phyloP scores from a whole-genome alignment of 371 early-diverging fungal species.

The Mucor circinelloides region DNA sequence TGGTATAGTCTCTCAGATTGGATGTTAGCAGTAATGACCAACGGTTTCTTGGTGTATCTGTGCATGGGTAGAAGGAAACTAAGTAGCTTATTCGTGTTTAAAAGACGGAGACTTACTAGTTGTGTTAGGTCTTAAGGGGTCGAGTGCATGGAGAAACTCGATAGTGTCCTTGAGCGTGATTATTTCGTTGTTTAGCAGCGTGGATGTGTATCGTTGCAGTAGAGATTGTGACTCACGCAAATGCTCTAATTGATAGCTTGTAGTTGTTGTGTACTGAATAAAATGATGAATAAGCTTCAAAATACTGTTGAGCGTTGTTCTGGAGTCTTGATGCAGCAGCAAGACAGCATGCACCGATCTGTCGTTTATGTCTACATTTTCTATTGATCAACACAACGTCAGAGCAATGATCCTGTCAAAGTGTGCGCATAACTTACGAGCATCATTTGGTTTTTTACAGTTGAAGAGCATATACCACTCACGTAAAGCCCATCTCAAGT shows the following conservation, averaged over 20 bases:
- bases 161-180: conserved; percentile 32
- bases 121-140: conserved; percentile 8
- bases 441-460: conserved; percentile 25
- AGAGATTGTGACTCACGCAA: conserved; percentile 31
- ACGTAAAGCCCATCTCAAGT: conserved; percentile 36
- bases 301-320: conserved; percentile 24
- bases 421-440: conserved; percentile 23
- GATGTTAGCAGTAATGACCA: conserved; percentile 28
- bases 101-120: conserved; percentile 6
- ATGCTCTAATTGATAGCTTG: conserved; percentile 31
- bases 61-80: neutral
- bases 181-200: conserved; percentile 26
- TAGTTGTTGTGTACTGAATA: conserved; percentile 24
- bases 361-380: conserved; percentile 19
- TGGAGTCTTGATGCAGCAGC: conserved; percentile 33
- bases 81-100: neutral
- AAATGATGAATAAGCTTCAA: conserved; percentile 38
- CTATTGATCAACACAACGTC: neutral
- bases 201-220: conserved; percentile 28
- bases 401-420: neutral
- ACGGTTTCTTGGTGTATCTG: conserved; percentile 3
- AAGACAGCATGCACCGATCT: conserved; percentile 38
- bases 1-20: conserved; percentile 2
- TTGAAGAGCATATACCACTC: conserved; percentile 44
- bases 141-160: conserved; percentile 31